Evolutionary conservation across 352 stramenopile genomes (phyloP).

Genomic region (Phytophthora tubulina): DNA sequence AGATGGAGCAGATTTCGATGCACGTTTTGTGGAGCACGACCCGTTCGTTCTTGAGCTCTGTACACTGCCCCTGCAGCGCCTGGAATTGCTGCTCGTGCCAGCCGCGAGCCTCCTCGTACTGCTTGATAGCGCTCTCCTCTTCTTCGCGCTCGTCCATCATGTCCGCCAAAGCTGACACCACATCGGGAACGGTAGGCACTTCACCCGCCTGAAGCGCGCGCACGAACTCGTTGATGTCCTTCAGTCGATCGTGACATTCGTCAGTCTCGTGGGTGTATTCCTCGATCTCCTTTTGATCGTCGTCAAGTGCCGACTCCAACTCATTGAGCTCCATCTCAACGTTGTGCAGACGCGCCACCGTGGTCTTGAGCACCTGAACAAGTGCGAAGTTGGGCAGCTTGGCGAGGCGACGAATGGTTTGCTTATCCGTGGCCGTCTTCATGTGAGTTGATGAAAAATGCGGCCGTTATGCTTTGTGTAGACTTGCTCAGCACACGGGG

Average conservation of each 20-base stretch:
- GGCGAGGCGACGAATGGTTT: conserved; percentile 25
- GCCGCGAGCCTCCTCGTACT: conserved; percentile 16
- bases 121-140: conserved; percentile 31
- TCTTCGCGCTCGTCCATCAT: conserved; percentile 43
- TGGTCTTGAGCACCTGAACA: conserved; percentile 32
- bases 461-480: background rate
- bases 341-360: conserved; percentile 34
- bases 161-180: conserved; percentile 19
- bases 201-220: conserved; percentile 26
- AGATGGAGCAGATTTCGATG: conserved; percentile 42
- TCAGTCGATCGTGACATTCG: conserved; percentile 32
- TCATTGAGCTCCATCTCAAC: conserved; percentile 39
- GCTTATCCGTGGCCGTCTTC: conserved; percentile 23
- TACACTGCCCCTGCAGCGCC: conserved; percentile 18
- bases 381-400: conserved; percentile 32
- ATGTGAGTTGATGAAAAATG: conserved; percentile 12
- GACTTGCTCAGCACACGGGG: conserved; percentile 1
- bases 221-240: conserved; percentile 40
- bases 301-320: conserved; percentile 29
- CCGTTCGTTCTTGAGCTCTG: conserved; percentile 29
- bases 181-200: conserved; percentile 23
- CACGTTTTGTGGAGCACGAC: conserved; percentile 33
- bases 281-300: conserved; percentile 40
- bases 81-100: conserved; percentile 31
- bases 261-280: conserved; percentile 36